These are phyloP conservation scores for Colletotrichum orchidophilum DNA, from an alignment of 2,329 filamentous ascomycete species.

Conservation along the genomic window DNA sequence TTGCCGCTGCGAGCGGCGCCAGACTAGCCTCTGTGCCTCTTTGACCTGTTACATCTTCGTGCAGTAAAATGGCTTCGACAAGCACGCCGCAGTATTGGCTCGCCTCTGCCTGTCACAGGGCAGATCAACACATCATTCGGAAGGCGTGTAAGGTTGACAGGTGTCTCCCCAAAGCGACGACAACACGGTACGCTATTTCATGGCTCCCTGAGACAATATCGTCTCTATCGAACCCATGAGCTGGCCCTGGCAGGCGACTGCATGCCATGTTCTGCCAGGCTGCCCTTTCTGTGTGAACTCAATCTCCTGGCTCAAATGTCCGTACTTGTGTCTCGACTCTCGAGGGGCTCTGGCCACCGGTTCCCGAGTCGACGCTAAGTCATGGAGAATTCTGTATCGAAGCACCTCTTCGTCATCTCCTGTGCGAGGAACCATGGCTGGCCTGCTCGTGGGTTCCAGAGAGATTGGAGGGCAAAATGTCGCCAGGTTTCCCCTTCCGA, in stretches of 20 bases:
- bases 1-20: not conserved
- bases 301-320: not conserved
- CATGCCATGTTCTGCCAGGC: not conserved
- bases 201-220: not conserved
- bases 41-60: not conserved
- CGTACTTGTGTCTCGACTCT: too few relatives aligned
- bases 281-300: not conserved
- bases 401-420: not conserved
- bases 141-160: not conserved
- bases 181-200: not conserved
- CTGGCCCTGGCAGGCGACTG: not conserved
- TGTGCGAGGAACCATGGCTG: not conserved
- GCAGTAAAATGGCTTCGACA: not conserved
- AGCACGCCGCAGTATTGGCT: constrained; percentile 9
- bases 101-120: not conserved
- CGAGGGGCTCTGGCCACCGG: not conserved
- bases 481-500: not conserved
- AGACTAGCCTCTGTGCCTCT: not conserved
- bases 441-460: not conserved
- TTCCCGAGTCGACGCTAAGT: not conserved
- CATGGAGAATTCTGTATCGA: not conserved
- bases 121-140: not conserved
- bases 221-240: not conserved
- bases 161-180: not conserved
- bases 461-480: not conserved